A percentile compares a stretch with the other conserved stretches of the same genome.
phyloP scores from a whole-genome alignment of 2,329 filamentous ascomycete genomes.

The Sporothrix sp. region DNA sequence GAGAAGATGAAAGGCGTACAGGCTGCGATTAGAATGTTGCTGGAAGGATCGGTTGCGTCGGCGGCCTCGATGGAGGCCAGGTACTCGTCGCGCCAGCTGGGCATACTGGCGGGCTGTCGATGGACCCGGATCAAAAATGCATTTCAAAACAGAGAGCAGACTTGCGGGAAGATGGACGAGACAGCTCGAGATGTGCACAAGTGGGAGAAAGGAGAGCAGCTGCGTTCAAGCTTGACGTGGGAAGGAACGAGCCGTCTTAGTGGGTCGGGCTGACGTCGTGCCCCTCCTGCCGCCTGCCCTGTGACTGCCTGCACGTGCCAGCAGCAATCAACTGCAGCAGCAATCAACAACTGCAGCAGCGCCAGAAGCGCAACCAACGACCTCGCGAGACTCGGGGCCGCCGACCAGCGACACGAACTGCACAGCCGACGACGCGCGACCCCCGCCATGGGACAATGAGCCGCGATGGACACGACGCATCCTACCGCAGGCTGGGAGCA shows the following conservation, averaged over 20 bases:
- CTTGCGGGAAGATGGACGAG: no score
- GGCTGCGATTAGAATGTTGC: constrained; percentile 61
- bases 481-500: constrained; percentile 88
- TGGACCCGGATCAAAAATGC: neutral
- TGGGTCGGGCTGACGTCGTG: neutral
- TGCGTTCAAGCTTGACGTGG: no score
- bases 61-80: constrained; percentile 64
- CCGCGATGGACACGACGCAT: constrained; percentile 46
- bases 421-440: no score
- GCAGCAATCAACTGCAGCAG: neutral
- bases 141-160: neutral
- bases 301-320: constrained; percentile 10
- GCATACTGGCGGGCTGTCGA: constrained; percentile 30
- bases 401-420: neutral
- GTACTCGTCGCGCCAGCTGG: constrained; percentile 76
- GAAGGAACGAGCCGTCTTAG: neutral
- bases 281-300: constrained; percentile 4
- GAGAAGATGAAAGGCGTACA: constrained; percentile 45
- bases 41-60: constrained; percentile 52
- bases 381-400: no score
- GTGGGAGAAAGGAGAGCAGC: no score
- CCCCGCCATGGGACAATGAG: constrained; percentile 11
- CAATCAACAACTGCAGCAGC: no score
- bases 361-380: no score
- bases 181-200: no score